Base-by-base conservation (phyloP, 345 rosid genomes). In the Euphorbia peplus region DNA sequence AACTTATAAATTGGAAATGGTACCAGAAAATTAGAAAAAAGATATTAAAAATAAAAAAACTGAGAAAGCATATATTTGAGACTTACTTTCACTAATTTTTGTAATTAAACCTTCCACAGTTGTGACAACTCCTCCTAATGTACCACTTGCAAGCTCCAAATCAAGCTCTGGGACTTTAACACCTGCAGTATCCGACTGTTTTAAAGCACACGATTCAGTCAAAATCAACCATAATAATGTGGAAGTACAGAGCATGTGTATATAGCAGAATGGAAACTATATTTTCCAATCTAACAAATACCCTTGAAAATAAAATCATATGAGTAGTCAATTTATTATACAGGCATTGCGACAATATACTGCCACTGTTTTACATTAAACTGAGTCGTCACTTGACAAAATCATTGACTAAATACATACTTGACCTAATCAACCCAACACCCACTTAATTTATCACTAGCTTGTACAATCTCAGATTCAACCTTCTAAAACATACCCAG, bases 81-180 rank as follows among this genome's bases (percentile, higher is more conserved):
- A 72, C 98, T 89, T 73, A 93, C 98, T 93, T 79, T 93, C 97
- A 79, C 95, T 85, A 61, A 93, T 91, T 78, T 93, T 86, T 69
- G 95, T 83, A 60, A 91, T 86, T 75, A 93, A 80, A 19, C 97
- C 98, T 78, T 93, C 97, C 46, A 93, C 97, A 22, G 98, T 93
- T 52, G 97, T 91, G 48, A 91, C 96, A 57, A 89, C 28, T 71
- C 96, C 98, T 64, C 98, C 98, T 42, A 91, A 80, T 39, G 98
- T 89, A 57, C 96, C 98, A 81, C 97, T 85, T 0, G 78, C 84
- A 71, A 93, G 82, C 83, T 91, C 96, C 84, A 93, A 81, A 56
- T 89, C 98, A 56, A 93, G 88, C 82, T 91, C 96, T 30, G 97
- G 97, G 64, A 93, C 76, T 67, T 24, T 76, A 48, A 93, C 89